Evolutionary conservation across 1,284 basidiomycete genomes (phyloP), one percentile per base, ranked within the genome.

Genomic region (Sporisorium scitamineum): DNA sequence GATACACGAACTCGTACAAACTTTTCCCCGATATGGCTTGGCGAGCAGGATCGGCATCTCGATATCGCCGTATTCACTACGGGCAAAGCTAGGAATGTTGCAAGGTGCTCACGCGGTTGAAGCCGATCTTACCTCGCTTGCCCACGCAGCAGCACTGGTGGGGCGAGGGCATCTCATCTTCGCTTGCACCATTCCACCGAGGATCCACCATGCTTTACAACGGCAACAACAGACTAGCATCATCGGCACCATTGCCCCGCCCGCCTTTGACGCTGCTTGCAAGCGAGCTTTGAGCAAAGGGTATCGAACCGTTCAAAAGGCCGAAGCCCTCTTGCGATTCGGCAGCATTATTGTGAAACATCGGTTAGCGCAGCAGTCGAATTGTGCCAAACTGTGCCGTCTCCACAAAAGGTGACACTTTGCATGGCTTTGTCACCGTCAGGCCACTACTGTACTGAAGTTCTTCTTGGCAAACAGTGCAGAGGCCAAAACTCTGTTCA

Each of bases 151-250:
- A 26, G 7, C 22, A 26, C 2, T 13, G 34, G 20, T 10, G 11
- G 7, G n/a, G 37, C 45, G 7, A 34, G 11, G 34, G 34, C 14
- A 34, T 34, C 34, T 13, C 34, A 3, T 34, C 34, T 34, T 48
- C 45, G 50, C 31, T 39, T 53, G 34, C 22, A 9, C 41, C 26
- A 47, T 54, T 42, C 53, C 42, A 13, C 62, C 56, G 62, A 58
- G 42, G 62, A 65, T 65, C 50, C 20, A 10, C 62, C 54, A 31
- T 34, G 37, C 29, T 9, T 24, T 44, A 20, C 42, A 22, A 24
- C n/a, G 3, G 34, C 34, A n/a, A n/a, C n/a, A n/a, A n/a, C n/a
- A n/a, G n/a, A n/a, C n/a, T n/a, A n/a, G 34, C 34, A 34, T 34
- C 34, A 34, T 9, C 34, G 34, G 34, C 34, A 34, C 8, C 34